These are phyloP conservation scores for Jamesozyma hellenica DNA, from an alignment of 805 yeast genomes.

Conservation along the genomic window DNA sequence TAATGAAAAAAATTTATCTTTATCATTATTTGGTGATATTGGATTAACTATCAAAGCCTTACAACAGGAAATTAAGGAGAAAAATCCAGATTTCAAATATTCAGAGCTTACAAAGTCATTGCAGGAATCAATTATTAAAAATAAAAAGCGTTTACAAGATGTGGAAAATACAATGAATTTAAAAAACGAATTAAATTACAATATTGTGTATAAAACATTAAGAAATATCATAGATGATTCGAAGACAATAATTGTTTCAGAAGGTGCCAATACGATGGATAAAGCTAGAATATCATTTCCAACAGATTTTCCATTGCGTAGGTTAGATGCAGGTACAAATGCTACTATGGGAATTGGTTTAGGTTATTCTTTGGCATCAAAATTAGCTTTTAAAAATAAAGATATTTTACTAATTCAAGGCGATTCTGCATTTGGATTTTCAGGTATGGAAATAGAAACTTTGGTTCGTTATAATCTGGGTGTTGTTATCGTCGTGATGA, in stretches of 20 bases:
- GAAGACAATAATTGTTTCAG: constrained; percentile 41
- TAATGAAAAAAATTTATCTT: constrained; percentile 25
- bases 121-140: constrained; percentile 9
- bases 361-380: constrained; percentile 61
- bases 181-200: constrained; percentile 35
- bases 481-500: constrained; percentile 53
- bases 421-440: constrained; percentile 70
- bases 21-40: constrained; percentile 51
- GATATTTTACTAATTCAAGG: constrained; percentile 56
- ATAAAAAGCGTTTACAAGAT: constrained; percentile 20
- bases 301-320: constrained; percentile 38
- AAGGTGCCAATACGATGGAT: constrained; percentile 77
- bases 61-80: constrained; percentile 12
- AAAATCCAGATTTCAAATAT: constrained; percentile 4
- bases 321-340: constrained; percentile 66
- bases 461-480: constrained; percentile 47
- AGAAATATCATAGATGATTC: constrained; percentile 32
- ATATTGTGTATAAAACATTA: constrained; percentile 43
- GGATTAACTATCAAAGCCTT: constrained; percentile 34
- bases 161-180: constrained; percentile 2
- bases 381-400: constrained; percentile 34
- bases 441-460: constrained; percentile 66
- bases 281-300: constrained; percentile 54
- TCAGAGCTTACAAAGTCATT: constrained; percentile 8
- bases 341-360: constrained; percentile 73